A percentile compares a stretch with the other conserved stretches of the same genome.
phyloP scores from a whole-genome alignment of 352 stramenopile species.

The Phytophthora fragariae region DNA sequence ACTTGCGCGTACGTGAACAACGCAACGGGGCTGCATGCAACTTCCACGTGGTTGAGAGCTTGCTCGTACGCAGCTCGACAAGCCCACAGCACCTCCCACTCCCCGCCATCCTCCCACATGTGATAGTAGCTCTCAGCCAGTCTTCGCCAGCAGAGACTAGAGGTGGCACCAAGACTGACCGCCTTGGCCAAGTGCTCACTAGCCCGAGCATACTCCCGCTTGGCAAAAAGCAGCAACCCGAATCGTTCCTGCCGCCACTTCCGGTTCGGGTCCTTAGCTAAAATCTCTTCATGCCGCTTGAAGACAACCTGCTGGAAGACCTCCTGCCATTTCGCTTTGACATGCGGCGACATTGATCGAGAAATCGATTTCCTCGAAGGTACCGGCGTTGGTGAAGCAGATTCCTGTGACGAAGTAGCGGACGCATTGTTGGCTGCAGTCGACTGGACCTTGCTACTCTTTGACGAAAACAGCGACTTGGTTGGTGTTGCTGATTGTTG shows the following conservation, averaged over 20 bases:
- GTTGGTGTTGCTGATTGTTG: constrained; percentile 4
- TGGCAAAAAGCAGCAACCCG: constrained; percentile 56
- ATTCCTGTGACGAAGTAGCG: neutral
- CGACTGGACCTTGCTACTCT: neutral
- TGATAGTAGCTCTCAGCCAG: constrained; percentile 66
- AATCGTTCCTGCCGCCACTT: constrained; percentile 77
- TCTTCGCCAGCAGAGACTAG: constrained; percentile 56
- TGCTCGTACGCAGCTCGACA: constrained; percentile 65
- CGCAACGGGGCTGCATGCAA: constrained; percentile 53
- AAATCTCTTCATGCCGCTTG: constrained; percentile 62
- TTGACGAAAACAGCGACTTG: constrained; percentile 5
- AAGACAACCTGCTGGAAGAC: constrained; percentile 59
- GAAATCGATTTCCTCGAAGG: neutral
- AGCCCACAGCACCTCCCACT: constrained; percentile 76
- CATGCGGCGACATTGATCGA: constrained; percentile 11
- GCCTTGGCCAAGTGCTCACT: constrained; percentile 58
- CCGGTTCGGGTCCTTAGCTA: constrained; percentile 62
- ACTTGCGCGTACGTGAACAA: constrained; percentile 64
- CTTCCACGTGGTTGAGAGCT: constrained; percentile 58
- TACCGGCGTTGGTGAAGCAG: neutral
- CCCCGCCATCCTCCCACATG: constrained; percentile 48
- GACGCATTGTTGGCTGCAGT: neutral
- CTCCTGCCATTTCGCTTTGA: constrained; percentile 49
- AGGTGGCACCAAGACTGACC: constrained; percentile 54
- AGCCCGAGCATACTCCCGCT: constrained; percentile 47